These are phyloP conservation scores for Aristolochia californica DNA, from an alignment of 164 flowering plant genomes.

Conservation along the genomic window DNA sequence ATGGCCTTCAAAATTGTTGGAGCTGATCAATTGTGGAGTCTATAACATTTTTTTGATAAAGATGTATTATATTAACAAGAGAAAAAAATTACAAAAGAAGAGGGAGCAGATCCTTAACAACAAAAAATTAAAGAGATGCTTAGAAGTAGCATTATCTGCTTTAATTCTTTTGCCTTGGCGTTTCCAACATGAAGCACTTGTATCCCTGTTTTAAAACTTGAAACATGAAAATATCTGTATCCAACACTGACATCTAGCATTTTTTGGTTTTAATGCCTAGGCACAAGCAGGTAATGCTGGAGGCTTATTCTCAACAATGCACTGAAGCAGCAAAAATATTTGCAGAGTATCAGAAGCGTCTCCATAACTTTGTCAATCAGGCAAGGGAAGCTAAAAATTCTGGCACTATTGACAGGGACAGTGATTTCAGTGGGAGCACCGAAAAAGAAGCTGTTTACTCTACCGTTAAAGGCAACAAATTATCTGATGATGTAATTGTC, in stretches of 20 bases:
- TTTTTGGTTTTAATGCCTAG: conserved; percentile 21
- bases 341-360: conserved; percentile 84
- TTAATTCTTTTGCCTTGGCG: too few relatives aligned
- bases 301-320: conserved; percentile 86
- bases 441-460: conserved; percentile 76
- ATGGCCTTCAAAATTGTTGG: too few relatives aligned
- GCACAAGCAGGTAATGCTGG: conserved; percentile 91
- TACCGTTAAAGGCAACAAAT: conserved; percentile 63
- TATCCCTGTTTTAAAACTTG: too few relatives aligned
- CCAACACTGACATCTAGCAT: background rate
- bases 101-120: too few relatives aligned
- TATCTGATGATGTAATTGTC: conserved; percentile 72
- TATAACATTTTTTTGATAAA: too few relatives aligned
- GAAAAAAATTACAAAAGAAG: too few relatives aligned
- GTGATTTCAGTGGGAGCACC: conserved; percentile 30
- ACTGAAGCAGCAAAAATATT: conserved; percentile 95
- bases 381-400: conserved; percentile 80
- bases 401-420: conserved; percentile 36
- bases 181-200: too few relatives aligned
- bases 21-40: too few relatives aligned
- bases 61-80: too few relatives aligned
- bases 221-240: too few relatives aligned
- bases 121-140: too few relatives aligned
- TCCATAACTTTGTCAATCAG: conserved; percentile 65
- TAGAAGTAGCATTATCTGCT: too few relatives aligned